Percentiles rank a stretch among this genome's conserved stretches.
These are phyloP conservation scores for Elsinoe batatas DNA, from an alignment of 2,329 filamentous ascomycete genomes.

Conservation along the genomic window DNA sequence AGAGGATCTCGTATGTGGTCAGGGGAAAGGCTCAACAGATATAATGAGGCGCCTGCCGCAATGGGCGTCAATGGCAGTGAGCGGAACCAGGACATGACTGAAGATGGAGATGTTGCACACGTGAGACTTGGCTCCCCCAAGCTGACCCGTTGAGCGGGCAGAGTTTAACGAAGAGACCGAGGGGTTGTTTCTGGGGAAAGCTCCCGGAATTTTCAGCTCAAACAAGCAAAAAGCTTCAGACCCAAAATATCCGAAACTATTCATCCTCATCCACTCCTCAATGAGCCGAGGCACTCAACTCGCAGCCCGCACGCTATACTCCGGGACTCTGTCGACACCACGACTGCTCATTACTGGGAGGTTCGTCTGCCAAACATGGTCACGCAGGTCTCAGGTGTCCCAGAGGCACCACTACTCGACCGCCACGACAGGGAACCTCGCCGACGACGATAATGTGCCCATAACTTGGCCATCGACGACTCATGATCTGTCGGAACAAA, in stretches of 20 bases:
- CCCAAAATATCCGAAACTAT: not conserved
- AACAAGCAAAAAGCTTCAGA: not conserved
- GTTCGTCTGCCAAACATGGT: not conserved
- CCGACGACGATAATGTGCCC: no score
- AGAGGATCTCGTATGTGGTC: conserved; percentile 22
- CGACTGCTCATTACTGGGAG: not conserved
- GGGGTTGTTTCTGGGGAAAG: conserved; percentile 2
- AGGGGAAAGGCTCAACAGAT: conserved; percentile 22
- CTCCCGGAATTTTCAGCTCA: not conserved
- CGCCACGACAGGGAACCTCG: not conserved
- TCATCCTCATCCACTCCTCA: not conserved
- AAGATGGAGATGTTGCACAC: not conserved
- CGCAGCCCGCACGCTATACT: not conserved
- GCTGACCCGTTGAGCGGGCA: not conserved
- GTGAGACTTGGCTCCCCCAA: not conserved
- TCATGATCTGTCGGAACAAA: not conserved
- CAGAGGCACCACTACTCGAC: conserved; percentile 1
- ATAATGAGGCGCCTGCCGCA: conserved; percentile 17
- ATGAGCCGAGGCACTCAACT: conserved; percentile 1
- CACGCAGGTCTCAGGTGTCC: not conserved
- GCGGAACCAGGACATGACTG: conserved; percentile 22
- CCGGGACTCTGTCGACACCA: not conserved
- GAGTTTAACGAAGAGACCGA: not conserved
- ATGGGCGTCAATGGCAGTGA: conserved; percentile 16
- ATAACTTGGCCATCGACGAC: not conserved